Conservation (phyloP, 805 yeast species). For the Saccharomycopsis selenospora region DNA sequence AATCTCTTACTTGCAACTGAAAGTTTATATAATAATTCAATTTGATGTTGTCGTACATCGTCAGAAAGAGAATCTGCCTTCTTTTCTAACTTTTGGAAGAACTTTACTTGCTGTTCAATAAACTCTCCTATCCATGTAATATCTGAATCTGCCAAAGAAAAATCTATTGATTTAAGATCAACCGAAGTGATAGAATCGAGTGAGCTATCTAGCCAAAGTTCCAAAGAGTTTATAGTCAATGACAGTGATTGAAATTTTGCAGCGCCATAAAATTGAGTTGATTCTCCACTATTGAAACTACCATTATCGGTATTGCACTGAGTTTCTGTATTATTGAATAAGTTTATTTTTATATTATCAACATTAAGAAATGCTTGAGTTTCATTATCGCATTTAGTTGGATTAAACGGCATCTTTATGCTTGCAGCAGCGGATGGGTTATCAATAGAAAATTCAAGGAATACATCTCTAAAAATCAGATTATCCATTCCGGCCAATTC, state of each 20-base stretch:
- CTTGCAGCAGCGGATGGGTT: conserved; percentile 13
- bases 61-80: conserved; percentile 29
- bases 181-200: conserved; percentile 25
- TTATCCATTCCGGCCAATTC: conserved; percentile 12
- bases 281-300: no score
- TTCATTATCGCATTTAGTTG: background rate
- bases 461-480: conserved; percentile 21
- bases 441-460: conserved; percentile 23
- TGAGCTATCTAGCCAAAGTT: conserved; percentile 26
- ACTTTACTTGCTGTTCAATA: background rate
- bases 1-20: conserved; percentile 42
- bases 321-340: background rate
- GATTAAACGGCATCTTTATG: background rate
- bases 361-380: background rate
- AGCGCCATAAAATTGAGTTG: background rate
- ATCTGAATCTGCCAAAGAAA: conserved; percentile 30
- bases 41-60: conserved; percentile 22
- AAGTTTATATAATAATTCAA: conserved; percentile 35
- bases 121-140: conserved; percentile 31
- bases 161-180: conserved; percentile 27
- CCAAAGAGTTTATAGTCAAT: conserved; percentile 25
- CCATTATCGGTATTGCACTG: no score
- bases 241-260: conserved; percentile 24
- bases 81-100: conserved; percentile 24
- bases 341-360: background rate